Base-by-base conservation (phyloP, 306 rosid species). In the Corylus americana region DNA sequence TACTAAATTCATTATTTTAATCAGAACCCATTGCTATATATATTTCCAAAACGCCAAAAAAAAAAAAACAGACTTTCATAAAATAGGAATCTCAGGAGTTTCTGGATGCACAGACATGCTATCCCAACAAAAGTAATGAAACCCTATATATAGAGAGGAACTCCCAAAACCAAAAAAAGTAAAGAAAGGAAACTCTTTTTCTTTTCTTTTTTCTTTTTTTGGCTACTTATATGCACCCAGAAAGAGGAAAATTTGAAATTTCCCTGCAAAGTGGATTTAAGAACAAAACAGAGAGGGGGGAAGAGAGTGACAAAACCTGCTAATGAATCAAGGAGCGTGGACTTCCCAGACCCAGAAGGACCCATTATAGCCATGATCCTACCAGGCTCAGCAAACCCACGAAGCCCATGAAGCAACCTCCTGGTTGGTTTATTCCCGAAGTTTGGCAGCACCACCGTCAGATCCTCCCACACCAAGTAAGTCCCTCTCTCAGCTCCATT, bases 281-380 rank as follows among this genome's bases (percentile, higher is more conserved):
- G 47, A 14, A 17, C 1, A 1, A 31, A 49, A 62, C 71, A 35
- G 59, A 77, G 47, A 55, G 54, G 45, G 6, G 8, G 8, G 45
- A 0, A 39, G 29, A n/a, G 77, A 55, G 71, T 44, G 4, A 4
- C 49, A 44, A 47, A 72, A 70, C 82, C 87, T 88, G 97, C 97
- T 35, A 93, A 85, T 25, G 94, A 12, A 87, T 93, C 97, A 61
- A 93, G 97, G 6, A 93, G 88, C 10, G 97, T 93, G 10, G 97
- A 93, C 84, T 93, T 93, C 53, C 97, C 97, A 72, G 97, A 93
- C 51, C 97, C 97, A 76, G 97, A 93, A 67, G 97, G 97, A 58
- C 97, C 97, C 97, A 93, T 93, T 31, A 93, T 93, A 44, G 97
- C 97, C 91, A 85, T 89, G 87, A 93, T 89, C 75, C 88, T 83